These are phyloP conservation scores for Coemansia brasiliensis DNA, from an alignment of 192 early-diverging fungal species.

Conservation along the genomic window DNA sequence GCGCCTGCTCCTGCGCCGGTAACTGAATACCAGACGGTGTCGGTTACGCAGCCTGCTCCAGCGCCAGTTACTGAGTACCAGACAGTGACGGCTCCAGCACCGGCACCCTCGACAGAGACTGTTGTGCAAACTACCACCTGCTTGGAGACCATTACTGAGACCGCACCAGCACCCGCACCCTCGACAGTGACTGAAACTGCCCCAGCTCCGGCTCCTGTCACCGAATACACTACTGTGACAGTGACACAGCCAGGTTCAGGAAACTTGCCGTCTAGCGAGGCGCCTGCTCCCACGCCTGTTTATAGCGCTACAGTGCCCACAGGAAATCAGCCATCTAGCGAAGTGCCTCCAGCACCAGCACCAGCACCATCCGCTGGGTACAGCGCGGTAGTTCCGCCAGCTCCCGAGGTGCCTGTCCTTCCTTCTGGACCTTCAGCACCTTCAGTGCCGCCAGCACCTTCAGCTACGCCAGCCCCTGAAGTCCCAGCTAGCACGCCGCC, in stretches of 20 bases:
- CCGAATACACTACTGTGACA: slow-evolving; percentile 27
- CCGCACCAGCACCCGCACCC: slow-evolving; percentile 16
- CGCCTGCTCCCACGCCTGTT: background rate
- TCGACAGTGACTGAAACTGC: slow-evolving; percentile 23
- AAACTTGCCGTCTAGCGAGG: slow-evolving; percentile 8
- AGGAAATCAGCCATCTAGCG: slow-evolving; percentile 16
- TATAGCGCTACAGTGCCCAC: slow-evolving; percentile 8
- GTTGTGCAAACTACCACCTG: slow-evolving; percentile 13
- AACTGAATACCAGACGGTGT: slow-evolving; percentile 26
- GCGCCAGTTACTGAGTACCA: slow-evolving; percentile 25
- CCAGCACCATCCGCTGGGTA: background rate
- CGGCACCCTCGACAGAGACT: slow-evolving; percentile 32
- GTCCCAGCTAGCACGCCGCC: background rate
- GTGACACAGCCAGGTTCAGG: slow-evolving; percentile 3
- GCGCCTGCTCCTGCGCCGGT: slow-evolving; percentile 22
- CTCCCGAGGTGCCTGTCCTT: background rate
- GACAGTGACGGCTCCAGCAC: slow-evolving; percentile 20
- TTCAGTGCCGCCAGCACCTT: slow-evolving; percentile 3
- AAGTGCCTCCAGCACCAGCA: slow-evolving; percentile 1
- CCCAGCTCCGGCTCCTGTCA: slow-evolving; percentile 25
- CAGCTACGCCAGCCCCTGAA: background rate
- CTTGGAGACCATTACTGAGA: slow-evolving; percentile 16
- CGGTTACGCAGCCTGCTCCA: slow-evolving; percentile 17
- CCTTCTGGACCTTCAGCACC: background rate
- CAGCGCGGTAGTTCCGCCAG: background rate